A percentile compares a stretch with the other conserved stretches of the same genome.
Evolutionary conservation across 176 grass and related monocot genomes (phyloP).

Genomic region (Puccinellia tenuiflora): DNA sequence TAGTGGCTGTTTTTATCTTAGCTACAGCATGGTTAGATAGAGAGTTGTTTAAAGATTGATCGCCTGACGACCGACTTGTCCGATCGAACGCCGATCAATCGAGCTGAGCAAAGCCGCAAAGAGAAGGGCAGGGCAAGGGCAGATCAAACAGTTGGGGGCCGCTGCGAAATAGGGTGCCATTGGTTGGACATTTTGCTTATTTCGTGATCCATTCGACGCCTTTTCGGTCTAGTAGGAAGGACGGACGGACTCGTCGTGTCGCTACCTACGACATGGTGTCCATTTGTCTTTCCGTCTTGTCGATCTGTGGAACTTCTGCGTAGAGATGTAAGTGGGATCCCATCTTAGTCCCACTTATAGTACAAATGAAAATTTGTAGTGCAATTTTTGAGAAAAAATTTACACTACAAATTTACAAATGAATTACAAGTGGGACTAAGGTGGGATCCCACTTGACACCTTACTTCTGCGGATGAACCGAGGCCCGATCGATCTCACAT

Average conservation of each 20-base stretch:
- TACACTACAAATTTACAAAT: too few relatives aligned
- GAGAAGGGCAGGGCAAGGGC: background rate
- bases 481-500: background rate
- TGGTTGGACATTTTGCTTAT: background rate
- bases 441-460: too few relatives aligned
- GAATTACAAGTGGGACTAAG: too few relatives aligned
- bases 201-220: background rate
- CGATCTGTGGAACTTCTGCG: background rate
- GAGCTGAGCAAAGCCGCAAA: background rate
- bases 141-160: slow-evolving; percentile 31
- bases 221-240: slow-evolving; percentile 34
- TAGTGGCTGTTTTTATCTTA: background rate
- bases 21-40: background rate
- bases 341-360: too few relatives aligned
- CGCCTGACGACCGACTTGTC: background rate
- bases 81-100: background rate
- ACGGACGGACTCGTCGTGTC: background rate
- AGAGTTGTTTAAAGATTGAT: background rate
- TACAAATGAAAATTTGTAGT: too few relatives aligned
- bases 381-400: too few relatives aligned
- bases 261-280: background rate
- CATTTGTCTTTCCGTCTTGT: too few relatives aligned
- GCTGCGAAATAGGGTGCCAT: slow-evolving; percentile 8
- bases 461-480: background rate
- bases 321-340: too few relatives aligned